Conservation (phyloP, 495 filamentous ascomycete genomes). For the Penicillium parvum region DNA sequence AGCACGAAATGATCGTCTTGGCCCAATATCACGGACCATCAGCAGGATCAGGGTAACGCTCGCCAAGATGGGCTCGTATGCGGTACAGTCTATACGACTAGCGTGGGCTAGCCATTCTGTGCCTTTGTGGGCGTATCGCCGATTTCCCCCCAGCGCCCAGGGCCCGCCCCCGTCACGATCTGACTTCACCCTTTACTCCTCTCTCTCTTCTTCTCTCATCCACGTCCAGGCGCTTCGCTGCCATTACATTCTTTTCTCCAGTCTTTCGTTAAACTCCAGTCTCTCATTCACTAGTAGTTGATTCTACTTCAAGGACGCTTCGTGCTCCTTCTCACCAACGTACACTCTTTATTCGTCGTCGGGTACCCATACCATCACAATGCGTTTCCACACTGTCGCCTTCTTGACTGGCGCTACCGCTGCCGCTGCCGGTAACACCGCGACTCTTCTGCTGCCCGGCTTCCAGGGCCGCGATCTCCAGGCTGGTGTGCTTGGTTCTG, state of each 20-base stretch:
- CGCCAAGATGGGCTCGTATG: slow-evolving; percentile 12
- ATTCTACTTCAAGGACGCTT: slow-evolving; percentile 17
- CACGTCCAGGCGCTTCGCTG: slow-evolving; percentile 10
- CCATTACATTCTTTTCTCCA: slow-evolving; percentile 15
- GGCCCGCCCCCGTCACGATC: slow-evolving; percentile 1
- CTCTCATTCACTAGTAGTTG: slow-evolving; percentile 29
- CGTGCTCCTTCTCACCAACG: slow-evolving; percentile 17
- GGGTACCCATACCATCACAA: no score
- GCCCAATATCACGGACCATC: slow-evolving; percentile 1
- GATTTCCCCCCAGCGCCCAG: neutral
- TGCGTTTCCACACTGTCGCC: slow-evolving; percentile 28
- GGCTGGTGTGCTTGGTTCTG: slow-evolving; percentile 23
- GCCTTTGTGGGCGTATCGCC: slow-evolving; percentile 13
- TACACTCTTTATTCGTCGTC: slow-evolving; percentile 21
- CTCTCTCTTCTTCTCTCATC: slow-evolving; percentile 8
- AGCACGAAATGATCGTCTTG: neutral
- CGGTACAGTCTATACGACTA: no score
- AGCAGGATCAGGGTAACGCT: slow-evolving; percentile 2
- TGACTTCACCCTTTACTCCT: slow-evolving; percentile 6
- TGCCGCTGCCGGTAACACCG: slow-evolving; percentile 27
- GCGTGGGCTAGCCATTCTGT: neutral
- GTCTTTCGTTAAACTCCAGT: slow-evolving; percentile 24
- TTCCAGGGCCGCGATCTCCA: slow-evolving; percentile 22
- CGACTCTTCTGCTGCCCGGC: slow-evolving; percentile 29
- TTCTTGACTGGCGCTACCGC: slow-evolving; percentile 26